Base-by-base conservation (phyloP, 1,284 basidiomycete species). In the Marasmius sp. region DNA sequence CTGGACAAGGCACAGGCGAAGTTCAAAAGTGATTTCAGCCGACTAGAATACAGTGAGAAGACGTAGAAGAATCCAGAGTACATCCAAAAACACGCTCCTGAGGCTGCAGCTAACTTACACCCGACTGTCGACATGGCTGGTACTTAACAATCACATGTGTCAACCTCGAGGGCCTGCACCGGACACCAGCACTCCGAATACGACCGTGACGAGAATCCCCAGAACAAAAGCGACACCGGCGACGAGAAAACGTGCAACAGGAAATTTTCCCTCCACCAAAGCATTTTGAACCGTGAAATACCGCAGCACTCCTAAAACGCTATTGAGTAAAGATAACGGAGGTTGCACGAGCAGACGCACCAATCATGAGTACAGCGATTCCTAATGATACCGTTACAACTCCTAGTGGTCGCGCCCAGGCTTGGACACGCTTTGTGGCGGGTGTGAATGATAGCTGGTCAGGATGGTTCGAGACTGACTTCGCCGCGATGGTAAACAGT, bases 241-340 rank as follows among this genome's bases (percentile, higher is more conserved):
- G 1, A 76, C 64, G 0, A 73, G 72, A 3, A 77, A 38, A 9
- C 85, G 79, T 14, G 85, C 82, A 9, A 81, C 79, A 7, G 86
- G 86, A 64, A 85, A 89, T 48, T 75, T 69, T 6, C 85, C 85
- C 36, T 76, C 70, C 0, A 79, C 78, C 38, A 89, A 74, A 3
- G 82, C 77, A 6, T 67, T 65, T 66, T 88, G 86, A n/a, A 88
- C 72, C 11, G 75, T 63, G 69, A 88, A 88, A 69, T 85, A 88
- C 6, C 86, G 79, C 16, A 68, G 66, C 14, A 81, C 71, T 33
- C 85, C 85, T 82, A 59, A 50, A 50, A 18, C 16, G 27, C 0
- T 12, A 52, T 47, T n/a, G 22, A 9, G 34, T 51, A 37, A 59
- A 47, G n/a, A 16, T 27, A 27, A 27, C n/a, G 18, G 34, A 22